phyloP scores from a whole-genome alignment of 768 basidiomycete genomes.

The Roridomyces roridus region DNA sequence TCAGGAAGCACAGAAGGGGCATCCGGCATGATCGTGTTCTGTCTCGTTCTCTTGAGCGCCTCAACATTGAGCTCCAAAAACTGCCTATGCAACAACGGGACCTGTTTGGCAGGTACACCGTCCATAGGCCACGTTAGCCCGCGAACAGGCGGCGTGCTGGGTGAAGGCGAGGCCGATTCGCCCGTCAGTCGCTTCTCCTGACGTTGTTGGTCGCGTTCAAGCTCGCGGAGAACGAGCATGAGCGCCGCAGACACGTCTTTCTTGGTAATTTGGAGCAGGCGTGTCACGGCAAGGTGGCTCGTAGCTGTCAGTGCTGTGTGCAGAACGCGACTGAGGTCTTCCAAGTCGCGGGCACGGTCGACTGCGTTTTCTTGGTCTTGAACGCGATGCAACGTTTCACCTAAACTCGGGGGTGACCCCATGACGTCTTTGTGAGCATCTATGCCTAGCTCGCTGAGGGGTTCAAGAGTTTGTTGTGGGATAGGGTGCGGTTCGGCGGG shows the following conservation, averaged over 20 bases:
- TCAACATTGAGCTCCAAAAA: slow-evolving; percentile 53
- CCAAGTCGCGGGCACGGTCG: slow-evolving; percentile 44
- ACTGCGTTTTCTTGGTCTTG: slow-evolving; percentile 37
- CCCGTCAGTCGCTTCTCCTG: not conserved
- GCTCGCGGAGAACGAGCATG: slow-evolving; percentile 5
- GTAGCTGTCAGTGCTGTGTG: slow-evolving; percentile 41
- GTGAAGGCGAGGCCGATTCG: slow-evolving; percentile 11
- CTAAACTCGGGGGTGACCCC: slow-evolving; percentile 1
- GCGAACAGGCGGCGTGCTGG: slow-evolving; percentile 8
- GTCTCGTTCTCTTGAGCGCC: slow-evolving; percentile 45
- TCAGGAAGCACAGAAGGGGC: not conserved
- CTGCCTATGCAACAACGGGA: slow-evolving; percentile 44
- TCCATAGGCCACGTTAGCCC: slow-evolving; percentile 19
- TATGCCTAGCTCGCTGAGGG: too few species aligned
- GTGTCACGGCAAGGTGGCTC: slow-evolving; percentile 47
- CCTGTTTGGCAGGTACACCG: slow-evolving; percentile 10
- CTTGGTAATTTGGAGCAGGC: slow-evolving; percentile 45
- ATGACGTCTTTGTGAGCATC: too few species aligned
- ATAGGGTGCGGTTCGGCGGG: too few species aligned
- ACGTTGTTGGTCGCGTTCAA: slow-evolving; percentile 1
- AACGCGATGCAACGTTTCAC: not conserved
- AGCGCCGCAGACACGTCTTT: slow-evolving; percentile 44
- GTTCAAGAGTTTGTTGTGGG: too few species aligned
- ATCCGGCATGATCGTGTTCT: not conserved
- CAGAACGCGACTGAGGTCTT: slow-evolving; percentile 46